Percentiles rank a stretch among this genome's conserved stretches.
Evolutionary conservation across 345 rosid species (phyloP).

Genomic region (Zanthoxylum bungeanum): DNA sequence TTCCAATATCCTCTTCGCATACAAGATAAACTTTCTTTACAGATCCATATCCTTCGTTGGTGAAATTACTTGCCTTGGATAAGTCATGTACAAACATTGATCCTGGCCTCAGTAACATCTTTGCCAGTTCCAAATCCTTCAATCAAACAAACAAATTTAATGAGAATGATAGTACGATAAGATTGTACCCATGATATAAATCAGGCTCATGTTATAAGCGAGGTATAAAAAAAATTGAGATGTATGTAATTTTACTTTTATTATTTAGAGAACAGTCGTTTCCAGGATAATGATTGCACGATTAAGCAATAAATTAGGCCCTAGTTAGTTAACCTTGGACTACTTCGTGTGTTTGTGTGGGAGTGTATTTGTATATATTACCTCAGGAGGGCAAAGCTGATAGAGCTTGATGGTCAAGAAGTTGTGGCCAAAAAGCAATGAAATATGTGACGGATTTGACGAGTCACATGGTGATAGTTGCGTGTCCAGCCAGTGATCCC

Average conservation of each 20-base stretch:
- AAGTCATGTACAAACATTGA: slow-evolving; percentile 23
- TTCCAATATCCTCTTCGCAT: slow-evolving; percentile 18
- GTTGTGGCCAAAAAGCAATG: slow-evolving; percentile 30
- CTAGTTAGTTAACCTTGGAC: no score
- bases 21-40: slow-evolving; percentile 21
- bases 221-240: not conserved
- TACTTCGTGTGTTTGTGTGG: not conserved
- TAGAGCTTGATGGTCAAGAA: slow-evolving; percentile 28
- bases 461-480: slow-evolving; percentile 19
- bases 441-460: not conserved
- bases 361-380: not conserved
- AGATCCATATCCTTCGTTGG: slow-evolving; percentile 21
- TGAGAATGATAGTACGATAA: not conserved
- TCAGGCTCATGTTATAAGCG: not conserved
- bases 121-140: slow-evolving; percentile 38
- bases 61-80: slow-evolving; percentile 13
- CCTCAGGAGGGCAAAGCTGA: slow-evolving; percentile 31
- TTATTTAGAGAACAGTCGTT: no score
- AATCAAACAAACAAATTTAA: no score
- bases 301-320: no score
- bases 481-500: slow-evolving; percentile 31
- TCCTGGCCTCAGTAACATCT: slow-evolving; percentile 26
- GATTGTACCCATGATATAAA: no score
- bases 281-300: no score
- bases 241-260: not conserved